Evolutionary conservation across 495 filamentous ascomycete species (phyloP), one percentile per base, ranked within the genome.

Genomic region (Aspergillus biplanus): DNA sequence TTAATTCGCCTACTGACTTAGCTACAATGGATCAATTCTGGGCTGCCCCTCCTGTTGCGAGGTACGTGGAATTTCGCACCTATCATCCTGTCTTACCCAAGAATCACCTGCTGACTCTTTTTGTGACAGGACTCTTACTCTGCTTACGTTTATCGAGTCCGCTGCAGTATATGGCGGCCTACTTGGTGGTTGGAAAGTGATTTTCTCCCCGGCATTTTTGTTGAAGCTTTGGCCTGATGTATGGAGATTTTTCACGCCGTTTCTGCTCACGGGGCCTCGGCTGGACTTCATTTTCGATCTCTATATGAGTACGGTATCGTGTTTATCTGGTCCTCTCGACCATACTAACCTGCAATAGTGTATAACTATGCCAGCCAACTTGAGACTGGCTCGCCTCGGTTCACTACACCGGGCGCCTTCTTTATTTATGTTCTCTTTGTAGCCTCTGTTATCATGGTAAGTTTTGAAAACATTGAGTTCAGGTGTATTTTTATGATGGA

Each of bases 221-320:
- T 83, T 89, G 71, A 82, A 80, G 62, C 70, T 90, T 52, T 84
- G 86, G 33, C 92, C 92, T 53, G 77, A 91, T 62, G 49, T 89
- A 69, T 92, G 88, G 87, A 82, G 89, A 35, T 68, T 92, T 3
- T 74, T 87, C 39, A 89, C 91, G 11, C 78, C 83, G 46, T 97
- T 96, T 77, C 74, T 93, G 42, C 72, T 96, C 59, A 93, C 89
- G 12, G 81, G 85, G 34, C 77, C 82, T 15, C 62, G 83, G 35
- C 68, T 94, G 56, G 74, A 72, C 50, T 89, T 97, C 52, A 62
- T 97, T 39, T 80, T 96, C 70, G 92, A 97, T 76, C 88, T 93
- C 32, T 95, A 92, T 77, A 90, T 93, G 70, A 72, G 90, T 92
- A 85, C 71, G 86, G 56, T 57, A 33, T 49, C 68, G 49, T 39